A percentile compares a stretch with the other conserved stretches of the same genome.
Evolutionary conservation across 1,284 basidiomycete species (phyloP).

Genomic region (Violaceomyces palustris): DNA sequence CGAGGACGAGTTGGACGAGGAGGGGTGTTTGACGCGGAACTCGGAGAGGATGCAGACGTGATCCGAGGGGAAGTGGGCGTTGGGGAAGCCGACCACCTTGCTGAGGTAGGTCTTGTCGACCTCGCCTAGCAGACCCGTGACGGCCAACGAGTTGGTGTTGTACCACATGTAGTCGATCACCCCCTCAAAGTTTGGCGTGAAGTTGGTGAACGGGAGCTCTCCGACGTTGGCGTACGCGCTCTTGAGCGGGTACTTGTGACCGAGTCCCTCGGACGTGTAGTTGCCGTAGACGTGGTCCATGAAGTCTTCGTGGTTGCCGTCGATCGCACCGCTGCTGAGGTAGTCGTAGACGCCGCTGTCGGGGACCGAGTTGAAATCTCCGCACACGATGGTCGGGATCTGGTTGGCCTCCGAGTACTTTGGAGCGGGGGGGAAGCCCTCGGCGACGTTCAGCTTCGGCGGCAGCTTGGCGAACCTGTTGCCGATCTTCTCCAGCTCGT

Average conservation of each 20-base stretch:
- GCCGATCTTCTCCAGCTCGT: constrained; percentile 86
- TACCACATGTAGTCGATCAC: constrained; percentile 94
- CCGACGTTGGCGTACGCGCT: constrained; percentile 64
- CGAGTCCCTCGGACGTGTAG: constrained; percentile 84
- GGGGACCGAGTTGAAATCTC: constrained; percentile 90
- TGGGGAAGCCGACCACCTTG: constrained; percentile 93
- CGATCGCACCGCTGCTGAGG: constrained; percentile 64
- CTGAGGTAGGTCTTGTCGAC: constrained; percentile 80
- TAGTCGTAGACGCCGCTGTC: constrained; percentile 89
- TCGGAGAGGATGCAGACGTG: constrained; percentile 50
- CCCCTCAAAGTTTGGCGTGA: constrained; percentile 63
- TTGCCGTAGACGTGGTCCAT: constrained; percentile 84
- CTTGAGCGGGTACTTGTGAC: constrained; percentile 74
- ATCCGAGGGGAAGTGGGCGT: constrained; percentile 76
- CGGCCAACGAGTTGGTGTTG: constrained; percentile 69
- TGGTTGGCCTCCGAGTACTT: constrained; percentile 74
- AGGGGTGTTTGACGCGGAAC: constrained; percentile 43
- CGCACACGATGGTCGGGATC: constrained; percentile 85
- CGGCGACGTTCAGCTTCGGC: constrained; percentile 58
- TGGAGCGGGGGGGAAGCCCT: constrained; percentile 57
- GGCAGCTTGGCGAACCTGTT: constrained; percentile 79
- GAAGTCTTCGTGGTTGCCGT: constrained; percentile 81
- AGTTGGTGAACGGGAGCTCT: constrained; percentile 75
- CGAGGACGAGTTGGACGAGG: no score
- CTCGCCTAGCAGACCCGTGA: constrained; percentile 80